These are phyloP conservation scores for Hemileccinum impolitum DNA, from an alignment of 768 basidiomycete species.

Conservation along the genomic window DNA sequence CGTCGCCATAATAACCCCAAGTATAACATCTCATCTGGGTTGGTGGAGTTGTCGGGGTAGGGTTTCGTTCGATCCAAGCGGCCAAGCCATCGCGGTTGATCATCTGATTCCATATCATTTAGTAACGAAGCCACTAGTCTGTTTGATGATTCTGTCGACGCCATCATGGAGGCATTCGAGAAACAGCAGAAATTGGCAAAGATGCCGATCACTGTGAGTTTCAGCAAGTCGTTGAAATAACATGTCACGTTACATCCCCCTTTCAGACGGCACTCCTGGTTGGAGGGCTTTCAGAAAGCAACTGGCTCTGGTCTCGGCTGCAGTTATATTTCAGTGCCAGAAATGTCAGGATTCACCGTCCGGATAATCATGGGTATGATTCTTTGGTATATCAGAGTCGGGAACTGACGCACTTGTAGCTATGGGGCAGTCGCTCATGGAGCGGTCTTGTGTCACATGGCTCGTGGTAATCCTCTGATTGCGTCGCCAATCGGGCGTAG, in stretches of 20 bases:
- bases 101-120: neutral
- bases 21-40: constrained; percentile 4
- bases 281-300: constrained; percentile 7
- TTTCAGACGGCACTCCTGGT: constrained; percentile 12
- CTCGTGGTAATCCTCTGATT: too few species aligned
- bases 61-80: neutral
- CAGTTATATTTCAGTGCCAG: constrained; percentile 7
- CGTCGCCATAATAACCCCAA: neutral
- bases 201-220: constrained; percentile 3
- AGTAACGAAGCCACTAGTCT: constrained; percentile 6
- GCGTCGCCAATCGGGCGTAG: too few species aligned
- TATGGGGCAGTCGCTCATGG: too few species aligned
- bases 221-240: too few species aligned
- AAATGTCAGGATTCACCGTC: constrained; percentile 3
- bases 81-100: too few species aligned
- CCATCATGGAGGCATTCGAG: constrained; percentile 12
- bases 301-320: constrained; percentile 6
- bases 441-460: too few species aligned
- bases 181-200: neutral
- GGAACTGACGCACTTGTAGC: too few species aligned
- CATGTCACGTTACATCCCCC: neutral
- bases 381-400: neutral
- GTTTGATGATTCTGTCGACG: constrained; percentile 8
- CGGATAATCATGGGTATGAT: constrained; percentile 9
- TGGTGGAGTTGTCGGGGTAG: constrained; percentile 8